Base-by-base conservation (phyloP, 2,329 filamentous ascomycete genomes). In the Ascochyta viciae-villosae region DNA sequence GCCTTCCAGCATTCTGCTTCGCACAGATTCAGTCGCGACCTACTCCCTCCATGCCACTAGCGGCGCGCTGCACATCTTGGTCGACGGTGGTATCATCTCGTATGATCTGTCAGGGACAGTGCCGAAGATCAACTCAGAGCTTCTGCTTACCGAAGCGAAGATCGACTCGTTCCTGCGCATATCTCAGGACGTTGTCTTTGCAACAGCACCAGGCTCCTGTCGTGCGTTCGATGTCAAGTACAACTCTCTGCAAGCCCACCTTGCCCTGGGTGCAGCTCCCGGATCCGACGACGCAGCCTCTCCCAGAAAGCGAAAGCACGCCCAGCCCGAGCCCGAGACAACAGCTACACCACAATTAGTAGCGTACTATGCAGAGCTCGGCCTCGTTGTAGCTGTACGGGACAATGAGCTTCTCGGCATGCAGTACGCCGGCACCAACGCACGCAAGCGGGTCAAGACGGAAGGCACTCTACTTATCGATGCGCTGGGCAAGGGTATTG, bases 401-500 rank as follows among this genome's bases (percentile, higher is more conserved):
- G 85, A 85, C 29, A 83, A 84, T 39, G 82, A 85, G 40, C 77
- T 94, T 29, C 79, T 91, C 15, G 89, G 86, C 1, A 81, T 92
- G 47, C 89, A 92, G 49, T 66, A 81, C 15, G 70, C 67, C 35
- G 67, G 65, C 7, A 54, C 66, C 6, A 62, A 68, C 6, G 57
- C 69, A 9, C 68, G 71, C 6, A 80, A 78, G 58, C 70, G 75
- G 24, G 60, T 64, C n/a, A 77, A 71, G 61, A 64, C 66, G 4
- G 63, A 72, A 35, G 73, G 72, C 47, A 87, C 88, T 8, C 79
- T 90, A 7, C 77, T 93, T 24, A 88, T 90, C 31, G 89, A 93
- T 68, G 89, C 89, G 0, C 85, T 93, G 50, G 88, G 89, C 1
- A 87, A 87, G 57, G 89, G 88, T 3, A 77, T 84, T 29, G 44